A percentile compares a stretch with the other conserved stretches of the same genome.
Evolutionary conservation across 2,329 filamentous ascomycete species (phyloP).

Genomic region (Chrysoporthe deuterocubensis): DNA sequence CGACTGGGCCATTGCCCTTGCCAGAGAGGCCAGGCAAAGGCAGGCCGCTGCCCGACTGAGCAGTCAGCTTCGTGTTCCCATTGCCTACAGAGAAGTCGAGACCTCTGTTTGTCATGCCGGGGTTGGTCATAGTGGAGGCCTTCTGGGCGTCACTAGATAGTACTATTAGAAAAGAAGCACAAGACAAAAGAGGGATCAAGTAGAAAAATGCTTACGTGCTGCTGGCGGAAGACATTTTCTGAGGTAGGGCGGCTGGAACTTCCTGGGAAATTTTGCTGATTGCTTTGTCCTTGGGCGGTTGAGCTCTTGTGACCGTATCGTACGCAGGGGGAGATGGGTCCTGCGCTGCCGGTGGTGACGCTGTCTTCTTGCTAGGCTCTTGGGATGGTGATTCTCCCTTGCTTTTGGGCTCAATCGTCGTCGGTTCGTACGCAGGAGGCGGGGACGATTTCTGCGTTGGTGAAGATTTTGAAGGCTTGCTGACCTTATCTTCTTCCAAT

Average conservation of each 20-base stretch:
- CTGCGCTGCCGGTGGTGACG: not conserved
- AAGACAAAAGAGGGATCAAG: not conserved
- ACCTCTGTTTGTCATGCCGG: constrained; percentile 6
- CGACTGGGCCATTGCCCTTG: constrained; percentile 13
- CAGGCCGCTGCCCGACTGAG: constrained; percentile 12
- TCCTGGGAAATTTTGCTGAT: not conserved
- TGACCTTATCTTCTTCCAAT: constrained; percentile 3
- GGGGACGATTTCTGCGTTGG: not conserved
- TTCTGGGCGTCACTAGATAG: constrained; percentile 17
- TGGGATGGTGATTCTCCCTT: not conserved
- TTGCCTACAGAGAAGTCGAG: constrained; percentile 14
- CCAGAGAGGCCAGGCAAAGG: constrained; percentile 22
- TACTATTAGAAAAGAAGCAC: not conserved
- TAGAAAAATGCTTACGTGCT: constrained; percentile 18
- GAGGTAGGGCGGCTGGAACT: not conserved
- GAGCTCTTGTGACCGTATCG: not conserved
- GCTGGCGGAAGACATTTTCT: constrained; percentile 18
- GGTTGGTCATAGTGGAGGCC: constrained; percentile 13
- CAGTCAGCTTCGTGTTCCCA: constrained; percentile 7
- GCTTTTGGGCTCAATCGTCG: not conserved
- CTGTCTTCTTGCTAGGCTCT: not conserved
- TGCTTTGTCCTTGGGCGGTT: not conserved
- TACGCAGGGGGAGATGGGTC: not conserved
- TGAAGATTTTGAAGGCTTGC: not conserved
- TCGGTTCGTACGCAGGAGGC: not conserved